phyloP scores from a whole-genome alignment of 169 alveolate species.

The Plasmodium vivax region DNA sequence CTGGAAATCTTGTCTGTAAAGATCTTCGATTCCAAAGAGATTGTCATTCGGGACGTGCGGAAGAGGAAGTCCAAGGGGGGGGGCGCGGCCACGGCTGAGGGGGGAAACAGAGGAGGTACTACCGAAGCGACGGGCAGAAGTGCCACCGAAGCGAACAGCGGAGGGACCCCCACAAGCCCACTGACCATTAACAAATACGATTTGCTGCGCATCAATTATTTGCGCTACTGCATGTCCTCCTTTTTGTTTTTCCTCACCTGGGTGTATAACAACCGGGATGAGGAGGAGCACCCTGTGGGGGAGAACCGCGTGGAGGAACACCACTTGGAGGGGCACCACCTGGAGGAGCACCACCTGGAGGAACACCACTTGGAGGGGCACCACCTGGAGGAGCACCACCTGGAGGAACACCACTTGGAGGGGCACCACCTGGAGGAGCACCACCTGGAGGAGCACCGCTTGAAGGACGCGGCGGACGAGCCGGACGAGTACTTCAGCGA shows the following conservation, averaged over 20 bases:
- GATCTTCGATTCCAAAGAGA: slow-evolving; percentile 55
- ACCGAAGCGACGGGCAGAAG: no score
- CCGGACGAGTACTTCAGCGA: slow-evolving; percentile 27
- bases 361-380: not conserved
- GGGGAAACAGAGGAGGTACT: not conserved
- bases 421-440: no score
- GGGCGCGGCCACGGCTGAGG: not conserved
- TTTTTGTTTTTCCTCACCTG: not conserved
- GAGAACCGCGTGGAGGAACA: not conserved
- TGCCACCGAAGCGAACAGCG: not conserved
- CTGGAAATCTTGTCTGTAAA: slow-evolving; percentile 19
- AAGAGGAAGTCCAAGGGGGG: not conserved
- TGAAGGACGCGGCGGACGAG: not conserved
- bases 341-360: no score
- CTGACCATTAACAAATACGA: slow-evolving; percentile 1
- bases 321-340: no score
- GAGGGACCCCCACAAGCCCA: not conserved
- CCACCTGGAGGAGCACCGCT: not conserved
- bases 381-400: not conserved
- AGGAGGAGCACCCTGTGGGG: not conserved
- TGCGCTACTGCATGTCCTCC: not conserved
- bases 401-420: not conserved
- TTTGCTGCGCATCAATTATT: slow-evolving; percentile 18
- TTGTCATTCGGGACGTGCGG: not conserved
- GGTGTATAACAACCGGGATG: slow-evolving; percentile 16